Evolutionary conservation across 78 protist genomes (phyloP), one percentile per base, ranked within the genome.

Genomic region (Pelomyxa schiedti): DNA sequence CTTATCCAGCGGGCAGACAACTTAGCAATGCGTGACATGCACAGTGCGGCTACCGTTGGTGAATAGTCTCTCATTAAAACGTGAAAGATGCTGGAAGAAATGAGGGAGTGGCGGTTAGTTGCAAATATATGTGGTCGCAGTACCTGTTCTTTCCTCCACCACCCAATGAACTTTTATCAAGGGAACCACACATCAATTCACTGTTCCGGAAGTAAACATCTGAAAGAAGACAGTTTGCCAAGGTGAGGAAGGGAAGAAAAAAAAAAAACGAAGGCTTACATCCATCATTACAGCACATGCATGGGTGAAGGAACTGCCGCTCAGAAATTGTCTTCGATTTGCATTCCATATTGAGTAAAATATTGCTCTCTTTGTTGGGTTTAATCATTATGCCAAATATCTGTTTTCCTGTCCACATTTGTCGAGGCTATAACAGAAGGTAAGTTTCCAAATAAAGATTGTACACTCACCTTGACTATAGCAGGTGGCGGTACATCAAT

Each of bases 401-500:
- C 78, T 98, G 99, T 76, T 98, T 98, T 3, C 99, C 99, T 3
- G 99, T 95, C 99, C 99, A 98, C 82, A 97, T 69, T 63, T 83
- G 93, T 22, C 88, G 69, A 3, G 99, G 99, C 70, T 85, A 40
- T 1, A 4, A 1, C 42, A 67, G 64, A 58, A 4, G 40, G 32
- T 35, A n/a, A 6, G 7, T 8, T 7, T 65, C 7, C 40, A 30
- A 70, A 70, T 64, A 36, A 35, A 41, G 4, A 4, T 4, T 4
- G n/a, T 58, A 24, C 4, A 30, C 6, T 41, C 37, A 37, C 76
- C 74, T 87, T 88, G 22, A 90, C 6, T 6, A 94, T 79, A 28
- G 95, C 76, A 1, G 98, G 96, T 30, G 87, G 80, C 38, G 97
- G 97, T 8, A 94, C 24, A 16, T 86, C 95, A 39, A 93, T 53